Evolutionary conservation across 768 basidiomycete species (phyloP), one percentile per base, ranked within the genome.

Genomic region (Zangia roseola): DNA sequence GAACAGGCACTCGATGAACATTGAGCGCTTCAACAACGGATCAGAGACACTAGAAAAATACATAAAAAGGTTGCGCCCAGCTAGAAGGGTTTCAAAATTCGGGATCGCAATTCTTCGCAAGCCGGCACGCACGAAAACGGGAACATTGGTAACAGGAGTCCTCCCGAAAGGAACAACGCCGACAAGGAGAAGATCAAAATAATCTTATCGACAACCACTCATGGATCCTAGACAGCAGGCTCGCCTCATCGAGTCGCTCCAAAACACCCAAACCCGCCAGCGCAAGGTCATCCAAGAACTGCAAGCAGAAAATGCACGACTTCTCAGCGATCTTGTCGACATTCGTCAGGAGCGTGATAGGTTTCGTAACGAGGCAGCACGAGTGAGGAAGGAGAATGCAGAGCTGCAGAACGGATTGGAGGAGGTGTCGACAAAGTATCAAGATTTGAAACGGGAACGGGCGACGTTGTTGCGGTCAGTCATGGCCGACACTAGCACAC

Each of bases 341-440:
- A 20, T 67, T 14, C 65, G 65, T 23, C 62, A 52, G 24, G 63
- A 65, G 42, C 56, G 65, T 25, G 65, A 67, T 21, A 28, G 24
- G 6, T 67, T 61, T 40, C 57, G 55, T 13, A 53, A 47, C 42
- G 60, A 64, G 35, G 55, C 37, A 1, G 62, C 55, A 6, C 58
- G 48, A 16, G 33, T 43, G 21, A 53, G 65, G 19, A 67, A 42
- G 38, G 57, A 56, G 36, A 56, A 53, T 14, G 53, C 52, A 2
- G 63, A 66, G 6, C 50, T 64, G 2, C 56, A 49, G 38, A 60
- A 53, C 36, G 46, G 25, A 28, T 31, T 65, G 21, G 58, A 64
- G 4, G 59, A 63, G 40, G 38, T 43, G 2, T 10, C 42, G 43
- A 56, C 56, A 4, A 53, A 53, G 23, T 52, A 51, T 34, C 58